Evolutionary conservation across 176 grass and related monocot species (phyloP).

Genomic region (Otatea glauca): DNA sequence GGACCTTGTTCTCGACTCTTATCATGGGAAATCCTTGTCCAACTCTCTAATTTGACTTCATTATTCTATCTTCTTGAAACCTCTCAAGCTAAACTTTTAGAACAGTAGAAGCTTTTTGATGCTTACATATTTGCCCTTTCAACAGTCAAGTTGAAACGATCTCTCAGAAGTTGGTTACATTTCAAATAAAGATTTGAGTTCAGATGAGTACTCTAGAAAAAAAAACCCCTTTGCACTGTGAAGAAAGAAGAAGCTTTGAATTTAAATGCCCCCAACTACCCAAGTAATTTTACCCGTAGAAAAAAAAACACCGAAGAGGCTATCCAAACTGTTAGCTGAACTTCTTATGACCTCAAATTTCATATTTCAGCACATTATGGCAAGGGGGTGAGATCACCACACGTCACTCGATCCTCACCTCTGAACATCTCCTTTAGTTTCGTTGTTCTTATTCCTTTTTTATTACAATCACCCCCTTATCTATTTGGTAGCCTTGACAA

Average conservation of each 20-base stretch:
- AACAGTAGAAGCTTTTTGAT: neutral
- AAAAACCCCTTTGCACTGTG: neutral
- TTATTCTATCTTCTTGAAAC: neutral
- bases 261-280: neutral
- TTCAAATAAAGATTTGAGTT: neutral
- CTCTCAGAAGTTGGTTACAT: slow-evolving; percentile 1
- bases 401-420: slow-evolving; percentile 7
- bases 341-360: slow-evolving; percentile 15
- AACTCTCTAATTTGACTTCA: slow-evolving; percentile 8
- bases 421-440: slow-evolving; percentile 13
- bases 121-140: slow-evolving; percentile 5
- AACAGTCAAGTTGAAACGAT: neutral
- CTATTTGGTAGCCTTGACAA: slow-evolving; percentile 14
- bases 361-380: slow-evolving; percentile 13
- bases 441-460: neutral
- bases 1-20: neutral
- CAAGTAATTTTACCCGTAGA: neutral
- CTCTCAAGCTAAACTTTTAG: neutral
- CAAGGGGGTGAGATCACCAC: neutral
- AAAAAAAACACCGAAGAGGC: neutral
- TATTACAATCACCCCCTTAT: neutral
- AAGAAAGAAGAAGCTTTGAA: neutral
- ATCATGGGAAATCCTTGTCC: neutral
- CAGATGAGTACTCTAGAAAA: neutral
- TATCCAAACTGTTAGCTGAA: neutral